Base-by-base conservation (phyloP, 2,329 filamentous ascomycete species). In the Penicillium sp. region DNA sequence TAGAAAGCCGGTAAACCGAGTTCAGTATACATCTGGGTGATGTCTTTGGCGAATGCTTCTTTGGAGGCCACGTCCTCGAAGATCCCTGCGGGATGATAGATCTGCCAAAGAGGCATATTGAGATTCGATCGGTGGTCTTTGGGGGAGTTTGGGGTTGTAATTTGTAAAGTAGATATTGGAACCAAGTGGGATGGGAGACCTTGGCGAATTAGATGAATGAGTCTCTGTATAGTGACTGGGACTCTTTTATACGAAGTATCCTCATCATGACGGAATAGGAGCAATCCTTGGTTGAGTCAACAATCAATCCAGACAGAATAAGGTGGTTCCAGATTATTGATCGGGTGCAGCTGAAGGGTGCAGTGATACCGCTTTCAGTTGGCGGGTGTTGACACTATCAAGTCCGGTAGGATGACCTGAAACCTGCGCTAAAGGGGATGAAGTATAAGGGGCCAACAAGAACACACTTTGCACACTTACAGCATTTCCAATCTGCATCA, bases 1-100 rank as follows among this genome's bases (percentile, higher is more conserved):
- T 70, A 69, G 56, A 70, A 70, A 12, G 61, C 59, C 0, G 65
- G 65, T 1, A 69, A 57, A 10, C 65, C 63, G 18, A 51, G 3
- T 0, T 48, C 31, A 16, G 55, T 54, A 43, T 68, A 69, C 10
- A 65, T 49, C 3, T 62, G 54, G 2, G 67, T 70, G 31, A 68
- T 61, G 42, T 60, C 60, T 42, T 59, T 21, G 31, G 56, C 59
- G 28, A 68, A 53, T 16, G 47, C 28, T 23, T 54, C 33, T 33
- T 63, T 65, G 9, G 53, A 45, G 0, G 45, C 50, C 1, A n/a
- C 5, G 29, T 54, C 43, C 13, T 49, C 29, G 51, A 61, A 57
- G 12, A 53, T 54, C 36, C 45, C 49, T 8, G 42, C 13, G 6
- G 54, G 58, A 44, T 62, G 59, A 31, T 63, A 59, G 41, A 65